phyloP scores from a whole-genome alignment of 257 asterid genomes.

The Scutellaria baicalensis region DNA sequence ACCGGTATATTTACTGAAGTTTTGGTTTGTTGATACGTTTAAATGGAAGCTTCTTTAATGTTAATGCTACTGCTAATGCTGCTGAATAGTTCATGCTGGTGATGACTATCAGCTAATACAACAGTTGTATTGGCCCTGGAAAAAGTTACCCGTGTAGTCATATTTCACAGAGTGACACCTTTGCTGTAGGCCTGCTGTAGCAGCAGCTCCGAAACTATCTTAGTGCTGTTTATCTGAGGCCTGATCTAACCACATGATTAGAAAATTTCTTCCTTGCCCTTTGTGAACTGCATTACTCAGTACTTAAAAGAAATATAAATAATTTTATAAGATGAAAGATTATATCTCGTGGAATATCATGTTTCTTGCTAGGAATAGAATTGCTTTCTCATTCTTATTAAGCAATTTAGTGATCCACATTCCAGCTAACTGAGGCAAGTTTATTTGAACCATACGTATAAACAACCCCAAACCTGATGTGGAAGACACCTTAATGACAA shows the following conservation, averaged over 20 bases:
- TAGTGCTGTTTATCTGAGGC: conserved; percentile 6
- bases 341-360: background rate
- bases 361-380: background rate
- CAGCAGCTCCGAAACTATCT: conserved; percentile 3
- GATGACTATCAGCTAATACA: conserved; percentile 3
- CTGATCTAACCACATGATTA: conserved; percentile 7
- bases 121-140: background rate
- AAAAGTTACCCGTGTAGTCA: background rate
- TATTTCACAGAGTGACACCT: background rate
- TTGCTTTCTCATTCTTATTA: background rate
- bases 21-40: conserved; percentile 7
- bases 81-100: background rate
- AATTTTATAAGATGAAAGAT: conserved; percentile 4
- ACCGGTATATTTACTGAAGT: conserved; percentile 43
- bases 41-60: background rate
- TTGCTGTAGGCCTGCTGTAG: background rate
- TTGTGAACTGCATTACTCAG: background rate
- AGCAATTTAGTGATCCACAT: conserved; percentile 14
- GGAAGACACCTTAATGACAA: conserved; percentile 18
- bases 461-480: conserved; percentile 12
- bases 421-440: conserved; percentile 23
- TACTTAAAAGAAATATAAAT: background rate
- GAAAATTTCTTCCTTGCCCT: background rate
- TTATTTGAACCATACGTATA: conserved; percentile 14
- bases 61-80: background rate